A percentile compares a stretch with the other conserved stretches of the same genome.
Evolutionary conservation across 1,284 basidiomycete species (phyloP).

Genomic region (Vanrija humicola): DNA sequence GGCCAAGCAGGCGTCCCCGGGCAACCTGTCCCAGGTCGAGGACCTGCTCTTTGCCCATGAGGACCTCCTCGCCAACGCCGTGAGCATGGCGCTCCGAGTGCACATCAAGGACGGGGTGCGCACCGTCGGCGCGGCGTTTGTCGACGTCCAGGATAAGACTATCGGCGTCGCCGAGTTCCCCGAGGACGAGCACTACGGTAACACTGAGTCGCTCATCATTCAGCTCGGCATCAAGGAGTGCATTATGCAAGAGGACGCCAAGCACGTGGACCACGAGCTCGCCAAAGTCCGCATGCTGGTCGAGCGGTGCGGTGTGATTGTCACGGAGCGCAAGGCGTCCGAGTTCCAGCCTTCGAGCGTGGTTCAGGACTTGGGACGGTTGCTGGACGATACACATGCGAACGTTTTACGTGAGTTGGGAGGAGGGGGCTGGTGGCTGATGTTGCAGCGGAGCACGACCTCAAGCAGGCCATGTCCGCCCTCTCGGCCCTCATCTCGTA

Average conservation of each 20-base stretch:
- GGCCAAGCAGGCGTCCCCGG: slow-evolving; percentile 79
- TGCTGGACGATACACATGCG: slow-evolving; percentile 59
- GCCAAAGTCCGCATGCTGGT: slow-evolving; percentile 77
- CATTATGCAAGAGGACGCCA: slow-evolving; percentile 55
- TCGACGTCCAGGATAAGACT: slow-evolving; percentile 55
- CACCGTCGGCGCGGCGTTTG: slow-evolving; percentile 56
- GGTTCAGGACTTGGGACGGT: slow-evolving; percentile 75
- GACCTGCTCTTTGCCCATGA: slow-evolving; percentile 83
- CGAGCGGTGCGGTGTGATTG: slow-evolving; percentile 84
- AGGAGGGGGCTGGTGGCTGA: slow-evolving; percentile 16
- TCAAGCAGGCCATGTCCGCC: slow-evolving; percentile 74
- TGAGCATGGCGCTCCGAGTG: slow-evolving; percentile 85
- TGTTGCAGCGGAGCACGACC: slow-evolving; percentile 66
- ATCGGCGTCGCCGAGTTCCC: slow-evolving; percentile 76
- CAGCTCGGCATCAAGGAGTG: slow-evolving; percentile 97
- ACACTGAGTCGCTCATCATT: slow-evolving; percentile 91
- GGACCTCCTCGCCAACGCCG: slow-evolving; percentile 78
- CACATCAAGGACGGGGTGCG: slow-evolving; percentile 56
- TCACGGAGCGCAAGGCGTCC: slow-evolving; percentile 80
- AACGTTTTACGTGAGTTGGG: slow-evolving; percentile 51
- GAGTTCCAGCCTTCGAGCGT: slow-evolving; percentile 81
- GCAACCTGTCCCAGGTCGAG: slow-evolving; percentile 89
- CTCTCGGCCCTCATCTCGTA: slow-evolving; percentile 79
- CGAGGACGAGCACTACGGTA: slow-evolving; percentile 94
- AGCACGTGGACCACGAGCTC: slow-evolving; percentile 68